These are phyloP conservation scores for Leishmania amazonensis DNA, from an alignment of 208 protist species.

Conservation along the genomic window DNA sequence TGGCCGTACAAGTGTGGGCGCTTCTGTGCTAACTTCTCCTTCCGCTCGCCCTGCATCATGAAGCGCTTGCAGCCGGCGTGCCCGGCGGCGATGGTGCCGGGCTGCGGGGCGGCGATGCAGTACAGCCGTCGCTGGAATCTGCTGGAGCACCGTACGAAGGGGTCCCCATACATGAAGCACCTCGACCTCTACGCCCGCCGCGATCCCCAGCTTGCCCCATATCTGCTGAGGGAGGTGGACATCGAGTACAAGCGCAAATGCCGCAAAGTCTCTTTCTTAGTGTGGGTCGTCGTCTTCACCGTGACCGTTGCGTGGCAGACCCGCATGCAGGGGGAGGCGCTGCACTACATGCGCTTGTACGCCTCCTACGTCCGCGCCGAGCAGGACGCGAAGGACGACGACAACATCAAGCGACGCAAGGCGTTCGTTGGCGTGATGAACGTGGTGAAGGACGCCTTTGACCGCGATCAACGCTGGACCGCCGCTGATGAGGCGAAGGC, in stretches of 20 bases:
- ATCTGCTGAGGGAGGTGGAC: slow-evolving; percentile 89
- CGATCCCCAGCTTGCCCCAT: slow-evolving; percentile 88
- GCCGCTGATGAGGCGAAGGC: slow-evolving; percentile 52
- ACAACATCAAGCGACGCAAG: slow-evolving; percentile 73
- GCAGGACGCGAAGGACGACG: slow-evolving; percentile 81
- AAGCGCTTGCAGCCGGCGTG: slow-evolving; percentile 9
- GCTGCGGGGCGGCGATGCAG: slow-evolving; percentile 21
- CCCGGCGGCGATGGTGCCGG: neutral
- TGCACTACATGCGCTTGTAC: slow-evolving; percentile 88
- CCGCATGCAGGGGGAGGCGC: slow-evolving; percentile 71
- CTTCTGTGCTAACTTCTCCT: neutral
- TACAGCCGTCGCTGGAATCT: slow-evolving; percentile 57
- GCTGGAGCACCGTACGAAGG: slow-evolving; percentile 85
- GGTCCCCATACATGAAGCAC: slow-evolving; percentile 88
- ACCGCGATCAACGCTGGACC: slow-evolving; percentile 76
- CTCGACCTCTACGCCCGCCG: slow-evolving; percentile 90
- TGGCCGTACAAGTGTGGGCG: neutral
- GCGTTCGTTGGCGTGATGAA: slow-evolving; percentile 83
- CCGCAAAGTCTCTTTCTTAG: slow-evolving; percentile 81
- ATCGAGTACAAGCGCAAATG: slow-evolving; percentile 92
- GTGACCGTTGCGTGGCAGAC: slow-evolving; percentile 63
- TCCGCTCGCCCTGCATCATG: neutral
- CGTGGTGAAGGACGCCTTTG: slow-evolving; percentile 75
- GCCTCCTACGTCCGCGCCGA: slow-evolving; percentile 64
- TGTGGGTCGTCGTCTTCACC: slow-evolving; percentile 84